Percentiles rank a stretch among this genome's conserved stretches.
phyloP scores from a whole-genome alignment of 208 protist genomes.

The Naegleria lovaniensis region DNA sequence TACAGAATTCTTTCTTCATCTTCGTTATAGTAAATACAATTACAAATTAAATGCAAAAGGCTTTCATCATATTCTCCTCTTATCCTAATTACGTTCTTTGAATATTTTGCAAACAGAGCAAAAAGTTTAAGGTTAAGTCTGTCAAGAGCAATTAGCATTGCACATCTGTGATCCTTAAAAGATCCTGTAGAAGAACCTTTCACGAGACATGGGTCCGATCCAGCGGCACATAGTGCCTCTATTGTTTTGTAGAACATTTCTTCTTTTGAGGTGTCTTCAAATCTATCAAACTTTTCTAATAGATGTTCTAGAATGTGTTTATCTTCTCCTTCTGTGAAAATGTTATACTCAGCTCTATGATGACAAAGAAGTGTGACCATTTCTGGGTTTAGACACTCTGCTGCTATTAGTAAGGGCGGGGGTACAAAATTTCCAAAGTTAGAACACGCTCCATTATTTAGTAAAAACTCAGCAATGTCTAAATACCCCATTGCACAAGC shows the following conservation, averaged over 20 bases:
- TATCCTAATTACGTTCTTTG: background rate
- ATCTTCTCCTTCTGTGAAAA: background rate
- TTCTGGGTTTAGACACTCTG: background rate
- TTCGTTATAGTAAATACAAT: background rate
- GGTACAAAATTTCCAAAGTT: background rate
- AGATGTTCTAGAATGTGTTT: background rate
- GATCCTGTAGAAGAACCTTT: background rate
- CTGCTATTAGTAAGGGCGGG: background rate
- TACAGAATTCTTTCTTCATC: slow-evolving; percentile 5
- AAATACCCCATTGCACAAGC: background rate
- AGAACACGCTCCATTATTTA: background rate
- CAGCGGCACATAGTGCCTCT: background rate
- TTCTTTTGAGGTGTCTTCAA: background rate
- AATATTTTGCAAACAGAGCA: background rate
- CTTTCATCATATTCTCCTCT: background rate
- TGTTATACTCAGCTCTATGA: background rate
- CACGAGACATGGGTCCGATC: background rate
- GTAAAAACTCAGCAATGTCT: background rate
- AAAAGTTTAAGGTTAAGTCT: background rate
- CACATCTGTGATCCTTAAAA: background rate
- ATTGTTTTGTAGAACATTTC: background rate
- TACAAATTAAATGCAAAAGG: background rate
- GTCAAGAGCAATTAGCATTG: background rate
- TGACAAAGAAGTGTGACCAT: background rate
- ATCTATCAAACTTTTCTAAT: background rate